phyloP scores from a whole-genome alignment of 2,329 filamentous ascomycete species.

The Trichophyton simii region DNA sequence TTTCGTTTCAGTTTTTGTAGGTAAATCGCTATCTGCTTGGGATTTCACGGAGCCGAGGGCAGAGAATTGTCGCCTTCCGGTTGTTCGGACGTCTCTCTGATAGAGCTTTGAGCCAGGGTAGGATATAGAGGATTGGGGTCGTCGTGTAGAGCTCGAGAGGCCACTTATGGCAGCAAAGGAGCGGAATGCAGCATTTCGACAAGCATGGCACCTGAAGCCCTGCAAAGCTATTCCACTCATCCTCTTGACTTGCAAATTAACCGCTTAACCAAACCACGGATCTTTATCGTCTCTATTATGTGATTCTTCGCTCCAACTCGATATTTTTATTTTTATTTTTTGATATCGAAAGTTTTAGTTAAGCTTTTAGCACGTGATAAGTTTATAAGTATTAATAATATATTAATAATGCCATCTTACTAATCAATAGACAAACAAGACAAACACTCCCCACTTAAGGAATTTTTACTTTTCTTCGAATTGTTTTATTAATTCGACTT shows the following conservation, averaged over 20 bases:
- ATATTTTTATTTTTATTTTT: background rate
- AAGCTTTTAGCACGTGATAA: background rate
- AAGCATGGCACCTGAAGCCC: slow-evolving; percentile 21
- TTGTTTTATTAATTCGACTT: background rate
- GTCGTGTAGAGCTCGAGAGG: slow-evolving; percentile 15
- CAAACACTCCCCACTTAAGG: slow-evolving; percentile 8
- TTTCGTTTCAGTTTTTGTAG: slow-evolving; percentile 1
- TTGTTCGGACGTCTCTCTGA: background rate
- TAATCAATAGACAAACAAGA: slow-evolving; percentile 8
- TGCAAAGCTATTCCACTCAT: slow-evolving; percentile 25
- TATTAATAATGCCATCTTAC: background rate
- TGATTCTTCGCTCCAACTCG: background rate
- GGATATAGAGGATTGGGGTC: slow-evolving; percentile 6
- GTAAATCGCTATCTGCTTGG: background rate
- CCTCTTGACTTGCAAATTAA: background rate
- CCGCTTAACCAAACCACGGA: background rate
- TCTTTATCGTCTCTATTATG: background rate
- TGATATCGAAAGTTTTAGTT: background rate
- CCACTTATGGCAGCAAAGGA: slow-evolving; percentile 21
- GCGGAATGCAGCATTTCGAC: slow-evolving; percentile 21
- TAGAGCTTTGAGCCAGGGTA: background rate
- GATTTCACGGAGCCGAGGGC: background rate
- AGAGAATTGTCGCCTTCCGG: background rate
- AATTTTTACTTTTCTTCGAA: background rate
- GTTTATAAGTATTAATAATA: background rate